phyloP scores from a whole-genome alignment of 2,329 filamentous ascomycete species.

The Penicillium sp. region DNA sequence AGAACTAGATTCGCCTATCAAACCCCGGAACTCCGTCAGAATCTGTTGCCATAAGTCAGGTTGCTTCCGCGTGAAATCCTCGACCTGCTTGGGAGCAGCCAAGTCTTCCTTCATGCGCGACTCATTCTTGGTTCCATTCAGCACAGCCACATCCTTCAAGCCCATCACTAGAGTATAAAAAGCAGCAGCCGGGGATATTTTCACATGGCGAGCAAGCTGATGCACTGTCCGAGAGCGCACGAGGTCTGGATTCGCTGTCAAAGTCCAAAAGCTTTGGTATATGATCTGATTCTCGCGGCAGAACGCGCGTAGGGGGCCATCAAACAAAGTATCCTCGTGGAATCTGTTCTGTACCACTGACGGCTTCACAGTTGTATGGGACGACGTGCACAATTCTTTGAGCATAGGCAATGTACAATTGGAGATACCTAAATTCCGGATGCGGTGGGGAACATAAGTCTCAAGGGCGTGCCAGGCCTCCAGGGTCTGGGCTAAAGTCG shows the following conservation, averaged over 20 bases:
- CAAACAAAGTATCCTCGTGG: slow-evolving; percentile 58
- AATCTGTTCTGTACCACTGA: slow-evolving; percentile 76
- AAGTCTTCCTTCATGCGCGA: slow-evolving; percentile 55
- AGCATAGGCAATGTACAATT: slow-evolving; percentile 65
- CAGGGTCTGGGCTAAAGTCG: slow-evolving; percentile 52
- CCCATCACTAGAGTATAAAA: slow-evolving; percentile 58
- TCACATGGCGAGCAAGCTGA: slow-evolving; percentile 46
- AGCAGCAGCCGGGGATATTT: slow-evolving; percentile 48
- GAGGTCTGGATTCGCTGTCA: slow-evolving; percentile 57
- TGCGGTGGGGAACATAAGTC: slow-evolving; percentile 61
- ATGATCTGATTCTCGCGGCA: slow-evolving; percentile 53
- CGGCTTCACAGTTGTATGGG: slow-evolving; percentile 50
- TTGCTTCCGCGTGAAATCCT: slow-evolving; percentile 45
- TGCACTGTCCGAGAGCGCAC: slow-evolving; percentile 49
- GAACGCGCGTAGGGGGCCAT: slow-evolving; percentile 58
- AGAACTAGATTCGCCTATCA: slow-evolving; percentile 31
- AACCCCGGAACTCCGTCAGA: slow-evolving; percentile 48
- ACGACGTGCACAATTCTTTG: slow-evolving; percentile 46
- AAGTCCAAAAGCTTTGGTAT: slow-evolving; percentile 61
- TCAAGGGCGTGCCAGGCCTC: slow-evolving; percentile 66
- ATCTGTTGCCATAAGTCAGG: slow-evolving; percentile 51
- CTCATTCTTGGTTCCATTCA: slow-evolving; percentile 57
- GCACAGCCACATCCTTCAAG: slow-evolving; percentile 48
- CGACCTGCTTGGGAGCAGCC: slow-evolving; percentile 42
- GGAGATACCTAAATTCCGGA: slow-evolving; percentile 70